phyloP scores from a whole-genome alignment of 352 stramenopile species.

The Phytopythium kandeliae region DNA sequence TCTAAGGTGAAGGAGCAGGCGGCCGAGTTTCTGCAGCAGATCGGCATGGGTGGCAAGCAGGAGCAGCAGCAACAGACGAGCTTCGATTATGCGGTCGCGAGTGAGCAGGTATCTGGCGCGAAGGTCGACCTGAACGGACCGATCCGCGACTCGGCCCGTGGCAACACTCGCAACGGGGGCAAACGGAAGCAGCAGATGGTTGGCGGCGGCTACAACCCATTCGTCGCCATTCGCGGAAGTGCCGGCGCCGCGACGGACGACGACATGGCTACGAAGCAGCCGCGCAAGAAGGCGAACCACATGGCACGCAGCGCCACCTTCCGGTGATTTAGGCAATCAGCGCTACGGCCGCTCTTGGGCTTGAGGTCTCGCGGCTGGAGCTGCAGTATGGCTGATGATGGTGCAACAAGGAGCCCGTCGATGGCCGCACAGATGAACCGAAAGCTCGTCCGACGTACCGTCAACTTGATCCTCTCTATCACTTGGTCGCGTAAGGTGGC shows the following conservation, averaged over 20 bases:
- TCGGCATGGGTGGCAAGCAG: slow-evolving; percentile 8
- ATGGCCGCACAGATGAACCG: too few relatives aligned
- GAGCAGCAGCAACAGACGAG: slow-evolving; percentile 12
- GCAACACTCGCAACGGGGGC: slow-evolving; percentile 7
- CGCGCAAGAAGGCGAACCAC: slow-evolving; percentile 80
- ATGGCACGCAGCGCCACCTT: slow-evolving; percentile 83
- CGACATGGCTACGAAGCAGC: slow-evolving; percentile 18
- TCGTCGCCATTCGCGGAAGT: slow-evolving; percentile 48
- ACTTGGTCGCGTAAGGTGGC: too few relatives aligned
- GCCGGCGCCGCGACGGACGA: slow-evolving; percentile 10
- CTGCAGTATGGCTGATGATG: too few relatives aligned
- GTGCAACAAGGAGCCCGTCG: too few relatives aligned
- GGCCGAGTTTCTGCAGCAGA: slow-evolving; percentile 47
- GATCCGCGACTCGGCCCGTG: slow-evolving; percentile 8
- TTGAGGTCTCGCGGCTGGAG: too few relatives aligned
- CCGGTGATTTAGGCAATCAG: slow-evolving; percentile 45
- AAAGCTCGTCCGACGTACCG: too few relatives aligned
- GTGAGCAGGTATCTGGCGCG: slow-evolving; percentile 28
- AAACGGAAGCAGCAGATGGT: slow-evolving; percentile 36
- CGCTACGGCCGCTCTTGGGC: too few relatives aligned
- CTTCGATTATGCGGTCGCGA: slow-evolving; percentile 58
- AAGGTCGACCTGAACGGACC: slow-evolving; percentile 48
- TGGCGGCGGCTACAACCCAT: slow-evolving; percentile 67
- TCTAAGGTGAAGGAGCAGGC: slow-evolving; percentile 32
- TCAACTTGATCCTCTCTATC: too few relatives aligned